A percentile compares a stretch with the other conserved stretches of the same genome.
Conservation (phyloP, 495 filamentous ascomycete species). For the Chaetomium tenue region DNA sequence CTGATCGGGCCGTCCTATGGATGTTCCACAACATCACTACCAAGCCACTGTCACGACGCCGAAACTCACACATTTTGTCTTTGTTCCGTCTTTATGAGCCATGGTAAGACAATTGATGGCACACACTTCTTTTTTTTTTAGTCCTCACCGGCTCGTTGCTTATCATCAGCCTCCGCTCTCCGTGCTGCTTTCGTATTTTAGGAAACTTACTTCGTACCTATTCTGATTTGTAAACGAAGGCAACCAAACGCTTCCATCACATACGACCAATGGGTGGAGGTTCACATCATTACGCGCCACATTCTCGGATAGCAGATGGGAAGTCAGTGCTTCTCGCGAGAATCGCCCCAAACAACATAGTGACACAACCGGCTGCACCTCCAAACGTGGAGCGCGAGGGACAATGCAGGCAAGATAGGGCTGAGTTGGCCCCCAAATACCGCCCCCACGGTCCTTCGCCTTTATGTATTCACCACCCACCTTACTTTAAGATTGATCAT, state of each 20-base stretch:
- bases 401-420: not conserved
- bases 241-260: not conserved
- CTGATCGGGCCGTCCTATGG: constrained; percentile 6
- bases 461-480: not conserved
- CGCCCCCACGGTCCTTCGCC: constrained; percentile 1
- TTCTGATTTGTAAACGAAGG: not conserved
- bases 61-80: not conserved
- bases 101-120: not conserved
- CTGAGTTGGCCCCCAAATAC: constrained; percentile 5
- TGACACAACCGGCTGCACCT: not conserved
- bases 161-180: not conserved
- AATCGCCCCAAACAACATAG: not conserved
- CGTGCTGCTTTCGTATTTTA: not conserved
- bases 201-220: too few relatives aligned
- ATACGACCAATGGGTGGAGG: not conserved
- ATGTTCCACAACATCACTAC: constrained; percentile 5
- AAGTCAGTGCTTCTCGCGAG: not conserved
- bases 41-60: not conserved
- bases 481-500: not conserved
- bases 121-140: not conserved
- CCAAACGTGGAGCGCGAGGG: too few relatives aligned
- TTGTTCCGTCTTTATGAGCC: not conserved
- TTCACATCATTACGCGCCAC: not conserved
- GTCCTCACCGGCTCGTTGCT: not conserved
- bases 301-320: not conserved